Evolutionary conservation across 495 filamentous ascomycete genomes (phyloP), one percentile per base, ranked within the genome.

Genomic region (Penicillium psychrofluorescens): DNA sequence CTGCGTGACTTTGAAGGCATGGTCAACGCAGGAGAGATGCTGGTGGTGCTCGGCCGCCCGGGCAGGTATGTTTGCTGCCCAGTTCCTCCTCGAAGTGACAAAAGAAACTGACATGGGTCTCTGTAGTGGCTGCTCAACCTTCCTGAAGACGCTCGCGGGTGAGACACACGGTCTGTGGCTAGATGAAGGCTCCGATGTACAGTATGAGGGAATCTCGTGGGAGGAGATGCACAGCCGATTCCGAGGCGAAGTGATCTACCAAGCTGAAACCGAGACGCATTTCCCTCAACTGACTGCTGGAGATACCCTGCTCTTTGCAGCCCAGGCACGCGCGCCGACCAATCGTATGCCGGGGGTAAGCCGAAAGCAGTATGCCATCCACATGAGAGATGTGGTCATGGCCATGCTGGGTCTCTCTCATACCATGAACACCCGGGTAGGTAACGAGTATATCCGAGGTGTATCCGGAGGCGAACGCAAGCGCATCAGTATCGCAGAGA

Each of bases 391-490:
- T 54, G 81, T 90, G 16, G 77, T 86, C 45, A 88, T 90, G 83
- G 79, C 85, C 29, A 81, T 86, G 60, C 82, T 90, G 50, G 84
- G 85, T 37, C 76, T 92, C 35, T 72, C 75, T 10, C 85, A 91
- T 51, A 90, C 86, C 0, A 71, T 79, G 44, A 79, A 90, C 63
- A 91, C 88, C 3, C 72, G 71, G 22, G 81, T 92, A 14, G 88
- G 88, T 28, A 88, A 90, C 58, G 85, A 88, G 43, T 86, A 83
- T 43, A 75, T 89, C 37, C 78, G 85, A 33, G 88, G 88, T 45
- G 83, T 92, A 0, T 84, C 78, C 28, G 88, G 88, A 42, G 88
- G 88, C 45, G 88, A 95, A 61, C 62, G 88, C 8, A 91, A 90
- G 67, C 79, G 88, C 48, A 84, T 90, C 38, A 86, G 80, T 62